phyloP scores from a whole-genome alignment of 1,139 yeast species.

The Kodamaea alishanica region DNA sequence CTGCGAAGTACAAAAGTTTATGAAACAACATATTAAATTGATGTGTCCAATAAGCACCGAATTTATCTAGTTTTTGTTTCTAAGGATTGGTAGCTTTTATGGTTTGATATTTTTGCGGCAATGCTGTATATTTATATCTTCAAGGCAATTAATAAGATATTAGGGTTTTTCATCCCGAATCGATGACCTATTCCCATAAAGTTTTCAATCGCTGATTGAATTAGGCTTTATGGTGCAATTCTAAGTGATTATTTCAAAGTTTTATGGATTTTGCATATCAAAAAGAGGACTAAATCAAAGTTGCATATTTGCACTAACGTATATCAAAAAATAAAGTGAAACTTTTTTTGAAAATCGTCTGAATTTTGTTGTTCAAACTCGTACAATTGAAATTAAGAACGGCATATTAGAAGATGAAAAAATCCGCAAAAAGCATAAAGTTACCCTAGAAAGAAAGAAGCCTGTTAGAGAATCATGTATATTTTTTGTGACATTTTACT shows the following conservation, averaged over 20 bases:
- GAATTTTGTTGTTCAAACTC: too few relatives aligned
- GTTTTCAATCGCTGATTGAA: neutral
- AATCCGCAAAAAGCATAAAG: too few relatives aligned
- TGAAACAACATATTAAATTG: constrained; percentile 4
- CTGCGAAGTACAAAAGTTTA: constrained; percentile 3
- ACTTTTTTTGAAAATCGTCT: too few relatives aligned
- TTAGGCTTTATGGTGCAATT: neutral
- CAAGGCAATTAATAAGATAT: neutral
- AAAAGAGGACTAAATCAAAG: neutral
- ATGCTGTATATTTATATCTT: neutral
- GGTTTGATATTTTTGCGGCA: neutral
- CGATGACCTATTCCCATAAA: too few relatives aligned
- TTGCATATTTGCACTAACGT: too few relatives aligned
- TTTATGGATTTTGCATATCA: neutral
- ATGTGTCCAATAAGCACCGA: neutral
- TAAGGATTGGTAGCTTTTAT: neutral
- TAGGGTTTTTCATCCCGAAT: too few relatives aligned
- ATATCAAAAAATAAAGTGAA: too few relatives aligned
- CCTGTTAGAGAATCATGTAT: too few relatives aligned
- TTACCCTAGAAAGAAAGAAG: too few relatives aligned
- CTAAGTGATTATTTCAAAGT: neutral
- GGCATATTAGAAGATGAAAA: too few relatives aligned
- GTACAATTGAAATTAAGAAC: too few relatives aligned
- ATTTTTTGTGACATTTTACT: too few relatives aligned
- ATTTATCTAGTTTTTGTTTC: neutral